Conservation (phyloP, 2,329 filamentous ascomycete species). For the Fusarium foetens region DNA sequence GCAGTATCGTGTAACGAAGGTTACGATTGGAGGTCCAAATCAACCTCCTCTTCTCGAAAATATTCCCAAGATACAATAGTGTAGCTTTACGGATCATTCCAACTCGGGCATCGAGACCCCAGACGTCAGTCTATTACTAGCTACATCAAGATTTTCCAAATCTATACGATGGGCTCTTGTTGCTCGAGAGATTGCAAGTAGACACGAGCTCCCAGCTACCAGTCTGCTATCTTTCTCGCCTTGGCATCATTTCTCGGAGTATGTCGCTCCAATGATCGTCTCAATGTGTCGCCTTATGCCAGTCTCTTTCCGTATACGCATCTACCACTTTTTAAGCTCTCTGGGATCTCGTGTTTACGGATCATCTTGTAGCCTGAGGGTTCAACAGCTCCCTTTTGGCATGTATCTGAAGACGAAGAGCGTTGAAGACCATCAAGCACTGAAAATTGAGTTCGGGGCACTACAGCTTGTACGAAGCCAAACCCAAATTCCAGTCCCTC, state of each 20-base stretch:
- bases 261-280: not conserved
- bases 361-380: not conserved
- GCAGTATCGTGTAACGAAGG: not conserved
- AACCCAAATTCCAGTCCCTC: not conserved
- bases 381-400: constrained; percentile 1
- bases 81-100: not conserved
- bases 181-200: not conserved
- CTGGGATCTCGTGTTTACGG: not conserved
- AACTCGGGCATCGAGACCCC: too few relatives aligned
- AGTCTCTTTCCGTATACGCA: rapidly evolving
- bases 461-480: not conserved
- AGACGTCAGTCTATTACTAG: not conserved
- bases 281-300: not conserved
- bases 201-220: not conserved
- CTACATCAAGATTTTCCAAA: not conserved
- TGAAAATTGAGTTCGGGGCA: not conserved
- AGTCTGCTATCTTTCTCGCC: not conserved
- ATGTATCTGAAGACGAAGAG: not conserved
- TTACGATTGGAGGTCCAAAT: not conserved
- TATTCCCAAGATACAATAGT: rapidly evolving
- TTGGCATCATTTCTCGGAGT: not conserved
- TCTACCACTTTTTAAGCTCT: not conserved
- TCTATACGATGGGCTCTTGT: not conserved
- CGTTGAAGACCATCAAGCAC: not conserved
- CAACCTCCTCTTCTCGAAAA: not conserved